A percentile compares a stretch with the other conserved stretches of the same genome.
Conservation (phyloP, 805 yeast species). For the Candida ponderosae region DNA sequence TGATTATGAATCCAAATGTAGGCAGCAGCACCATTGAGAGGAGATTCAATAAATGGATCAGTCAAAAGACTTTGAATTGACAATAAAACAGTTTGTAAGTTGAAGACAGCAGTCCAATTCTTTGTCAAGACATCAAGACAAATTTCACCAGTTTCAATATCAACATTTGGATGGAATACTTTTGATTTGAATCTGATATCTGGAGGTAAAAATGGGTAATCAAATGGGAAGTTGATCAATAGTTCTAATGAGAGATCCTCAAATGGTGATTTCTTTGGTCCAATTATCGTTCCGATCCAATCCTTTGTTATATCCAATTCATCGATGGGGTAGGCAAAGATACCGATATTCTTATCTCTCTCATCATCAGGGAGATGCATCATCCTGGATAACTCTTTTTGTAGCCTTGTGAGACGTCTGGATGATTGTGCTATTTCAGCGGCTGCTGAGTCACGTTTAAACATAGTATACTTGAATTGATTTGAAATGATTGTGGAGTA, state of each 20-base stretch:
- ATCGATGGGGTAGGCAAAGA: slow-evolving; percentile 51
- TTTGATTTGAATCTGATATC: slow-evolving; percentile 43
- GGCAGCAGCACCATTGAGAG: slow-evolving; percentile 52
- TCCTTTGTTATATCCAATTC: slow-evolving; percentile 41
- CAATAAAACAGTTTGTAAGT: slow-evolving; percentile 51
- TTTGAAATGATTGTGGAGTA: no score
- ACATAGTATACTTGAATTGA: no score
- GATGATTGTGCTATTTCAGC: no score
- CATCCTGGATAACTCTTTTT: no score
- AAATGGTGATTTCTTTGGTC: slow-evolving; percentile 51
- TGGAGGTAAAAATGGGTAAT: slow-evolving; percentile 56
- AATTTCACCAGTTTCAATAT: slow-evolving; percentile 55
- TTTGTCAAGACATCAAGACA: slow-evolving; percentile 59
- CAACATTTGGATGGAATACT: slow-evolving; percentile 58
- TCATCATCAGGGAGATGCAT: no score
- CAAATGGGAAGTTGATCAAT: slow-evolving; percentile 41
- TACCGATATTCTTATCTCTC: slow-evolving; percentile 39
- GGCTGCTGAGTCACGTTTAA: no score
- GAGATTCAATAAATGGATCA: slow-evolving; percentile 53
- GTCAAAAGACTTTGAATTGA: slow-evolving; percentile 53
- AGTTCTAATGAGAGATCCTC: slow-evolving; percentile 44
- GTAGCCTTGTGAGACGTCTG: no score
- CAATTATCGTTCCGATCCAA: slow-evolving; percentile 50
- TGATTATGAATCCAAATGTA: slow-evolving; percentile 49
- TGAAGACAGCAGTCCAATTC: slow-evolving; percentile 57